Conservation (phyloP, 108 stramenopile species). For the Nannochloropsis gaditana region DNA sequence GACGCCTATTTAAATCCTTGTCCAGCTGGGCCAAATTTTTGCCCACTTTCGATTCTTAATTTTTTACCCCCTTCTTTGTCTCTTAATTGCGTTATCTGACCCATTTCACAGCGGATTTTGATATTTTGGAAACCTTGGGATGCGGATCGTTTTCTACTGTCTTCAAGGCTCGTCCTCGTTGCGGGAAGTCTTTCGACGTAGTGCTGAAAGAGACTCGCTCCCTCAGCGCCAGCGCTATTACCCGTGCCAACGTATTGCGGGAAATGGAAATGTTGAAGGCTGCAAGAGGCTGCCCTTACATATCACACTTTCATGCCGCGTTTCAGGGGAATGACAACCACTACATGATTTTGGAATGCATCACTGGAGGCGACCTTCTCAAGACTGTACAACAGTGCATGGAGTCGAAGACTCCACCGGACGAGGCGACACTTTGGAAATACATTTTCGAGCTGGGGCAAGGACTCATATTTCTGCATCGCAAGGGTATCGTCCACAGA, state of each 20-base stretch:
- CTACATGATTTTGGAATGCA: neutral
- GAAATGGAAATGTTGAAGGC: neutral
- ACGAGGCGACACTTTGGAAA: neutral
- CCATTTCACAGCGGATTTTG: neutral
- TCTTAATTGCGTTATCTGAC: neutral
- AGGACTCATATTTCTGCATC: neutral
- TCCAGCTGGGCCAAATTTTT: too few relatives aligned
- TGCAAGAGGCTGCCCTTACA: neutral
- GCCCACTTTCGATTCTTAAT: neutral
- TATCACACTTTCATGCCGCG: neutral
- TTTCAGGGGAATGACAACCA: neutral
- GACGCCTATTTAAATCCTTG: too few relatives aligned
- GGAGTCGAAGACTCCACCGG: neutral
- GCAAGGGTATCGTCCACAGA: neutral
- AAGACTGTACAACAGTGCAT: slow-evolving; percentile 8
- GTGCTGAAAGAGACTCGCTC: neutral
- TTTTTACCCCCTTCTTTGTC: neutral
- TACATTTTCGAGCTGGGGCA: slow-evolving; percentile 2
- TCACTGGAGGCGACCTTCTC: neutral
- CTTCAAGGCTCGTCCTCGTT: neutral
- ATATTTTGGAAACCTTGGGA: neutral
- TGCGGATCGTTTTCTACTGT: neutral
- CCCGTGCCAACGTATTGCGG: neutral
- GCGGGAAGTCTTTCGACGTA: neutral
- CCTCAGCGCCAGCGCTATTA: neutral